Evolutionary conservation across 768 basidiomycete species (phyloP).

Genomic region (Lactarius akahatsu): DNA sequence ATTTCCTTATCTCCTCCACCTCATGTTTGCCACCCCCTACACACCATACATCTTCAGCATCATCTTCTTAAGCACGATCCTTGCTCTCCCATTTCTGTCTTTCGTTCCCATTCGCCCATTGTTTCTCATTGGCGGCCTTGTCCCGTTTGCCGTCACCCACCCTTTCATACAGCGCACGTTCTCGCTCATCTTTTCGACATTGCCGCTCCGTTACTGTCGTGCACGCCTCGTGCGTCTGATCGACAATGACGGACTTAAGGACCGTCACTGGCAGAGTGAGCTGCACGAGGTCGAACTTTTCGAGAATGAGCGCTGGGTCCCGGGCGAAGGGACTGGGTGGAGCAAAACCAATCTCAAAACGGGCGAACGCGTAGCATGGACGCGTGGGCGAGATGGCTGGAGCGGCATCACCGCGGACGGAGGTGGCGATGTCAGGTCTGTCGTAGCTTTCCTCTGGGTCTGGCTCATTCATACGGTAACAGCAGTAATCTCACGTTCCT

Average conservation of each 20-base stretch:
- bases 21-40: constrained; percentile 53
- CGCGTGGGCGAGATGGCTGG: constrained; percentile 70
- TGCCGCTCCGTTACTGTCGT: constrained; percentile 26
- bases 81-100: constrained; percentile 41
- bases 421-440: constrained; percentile 63
- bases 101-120: constrained; percentile 43
- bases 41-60: constrained; percentile 53
- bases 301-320: constrained; percentile 72
- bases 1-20: constrained; percentile 50
- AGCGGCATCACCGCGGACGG: constrained; percentile 49
- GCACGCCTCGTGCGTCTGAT: constrained; percentile 39
- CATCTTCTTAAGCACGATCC: constrained; percentile 44
- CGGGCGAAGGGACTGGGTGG: constrained; percentile 37
- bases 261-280: constrained; percentile 63
- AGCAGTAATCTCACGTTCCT: constrained; percentile 82
- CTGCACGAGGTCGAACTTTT: constrained; percentile 70
- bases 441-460: constrained; percentile 25
- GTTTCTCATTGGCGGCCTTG: constrained; percentile 52
- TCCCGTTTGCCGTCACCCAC: constrained; percentile 54
- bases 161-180: constrained; percentile 41
- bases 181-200: constrained; percentile 35
- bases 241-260: constrained; percentile 66
- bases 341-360: constrained; percentile 39
- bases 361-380: constrained; percentile 64
- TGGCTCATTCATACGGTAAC: constrained; percentile 28